A percentile compares a stretch with the other conserved stretches of the same genome.
Evolutionary conservation across 2,329 filamentous ascomycete genomes (phyloP).

Genomic region (Calonectria pauciramosa): DNA sequence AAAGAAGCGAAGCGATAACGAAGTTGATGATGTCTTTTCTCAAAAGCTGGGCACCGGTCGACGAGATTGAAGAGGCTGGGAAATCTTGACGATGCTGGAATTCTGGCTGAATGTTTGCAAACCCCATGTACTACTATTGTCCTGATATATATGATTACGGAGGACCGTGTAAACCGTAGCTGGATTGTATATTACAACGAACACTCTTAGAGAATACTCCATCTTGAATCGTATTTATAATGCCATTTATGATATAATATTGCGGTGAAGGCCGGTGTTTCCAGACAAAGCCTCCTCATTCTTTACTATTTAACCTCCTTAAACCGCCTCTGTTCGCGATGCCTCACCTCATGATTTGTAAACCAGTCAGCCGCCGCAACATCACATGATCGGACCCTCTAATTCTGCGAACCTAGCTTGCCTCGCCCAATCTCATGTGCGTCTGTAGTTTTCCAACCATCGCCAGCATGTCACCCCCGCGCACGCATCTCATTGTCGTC

Average conservation of each 20-base stretch:
- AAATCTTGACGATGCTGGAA: constrained; percentile 4
- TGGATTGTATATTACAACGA: constrained; percentile 36
- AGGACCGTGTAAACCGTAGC: background rate
- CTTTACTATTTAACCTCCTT: background rate
- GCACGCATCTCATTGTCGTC: constrained; percentile 77
- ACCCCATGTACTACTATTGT: constrained; percentile 23
- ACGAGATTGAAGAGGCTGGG: constrained; percentile 22
- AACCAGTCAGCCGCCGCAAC: background rate
- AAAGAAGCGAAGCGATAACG: background rate
- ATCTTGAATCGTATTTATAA: background rate
- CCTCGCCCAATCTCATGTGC: background rate
- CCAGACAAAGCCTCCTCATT: background rate
- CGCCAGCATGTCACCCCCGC: constrained; percentile 36
- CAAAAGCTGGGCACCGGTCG: constrained; percentile 26
- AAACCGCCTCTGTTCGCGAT: background rate
- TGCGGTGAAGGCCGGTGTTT: background rate
- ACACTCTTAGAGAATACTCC: background rate
- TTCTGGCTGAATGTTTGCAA: constrained; percentile 14
- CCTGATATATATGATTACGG: background rate
- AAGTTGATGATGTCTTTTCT: constrained; percentile 27
- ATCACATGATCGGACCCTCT: constrained; percentile 48
- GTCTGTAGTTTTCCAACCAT: constrained; percentile 28
- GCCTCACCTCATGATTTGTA: background rate
- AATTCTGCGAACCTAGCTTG: background rate
- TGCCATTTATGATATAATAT: background rate